Evolutionary conservation across 805 yeast species (phyloP), one percentile per base, ranked within the genome.

Genomic region (Metschnikowia gelsemii): DNA sequence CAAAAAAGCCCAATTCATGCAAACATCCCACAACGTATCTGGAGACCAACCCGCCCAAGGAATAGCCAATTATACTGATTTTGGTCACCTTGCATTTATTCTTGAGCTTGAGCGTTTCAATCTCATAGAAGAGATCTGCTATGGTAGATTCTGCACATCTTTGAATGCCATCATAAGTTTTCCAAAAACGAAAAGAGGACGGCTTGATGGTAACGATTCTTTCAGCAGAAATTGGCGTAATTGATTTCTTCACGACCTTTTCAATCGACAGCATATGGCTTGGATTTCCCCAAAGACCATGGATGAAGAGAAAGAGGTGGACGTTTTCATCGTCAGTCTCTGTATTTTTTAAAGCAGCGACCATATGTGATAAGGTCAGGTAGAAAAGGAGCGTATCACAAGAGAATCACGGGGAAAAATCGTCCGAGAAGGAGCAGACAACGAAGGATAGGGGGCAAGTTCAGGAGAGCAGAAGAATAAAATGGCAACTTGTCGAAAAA

Each of bases 11-110:
- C 50, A 73, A 72, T 25, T 72, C 70, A 49, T 78, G 68, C 49
- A 80, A 66, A 33, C 84, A 70, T 2, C 97, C 97, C 34, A 89
- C 72, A 19, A 88, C 82, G 59, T 87, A 89, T 37, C 97, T 69
- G 0, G 89, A 72, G 23, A 91, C 79, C 25, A 90, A 63, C 0
- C 98, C 98, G 17, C 98, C 97, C 44, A 91, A 66, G 0, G 96
- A 87, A 60, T 90, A 91, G 0, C 98, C 96, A 2, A 87, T 73
- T 30, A 91, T 69, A 46, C 95, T 85, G 36, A 91, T 75, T 51
- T 80, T 76, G n/a, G 71, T 68, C 8, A 87, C 87, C 17, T 52
- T 54, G 19, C 43, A 50, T 29, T 55, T 49, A 33, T 59, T 54
- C 32, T 57, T 57, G 36, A 54, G 50, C 45, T 61, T 63, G 38